Conservation (phyloP, 768 basidiomycete genomes). For the Gloeostereum incarnatum region DNA sequence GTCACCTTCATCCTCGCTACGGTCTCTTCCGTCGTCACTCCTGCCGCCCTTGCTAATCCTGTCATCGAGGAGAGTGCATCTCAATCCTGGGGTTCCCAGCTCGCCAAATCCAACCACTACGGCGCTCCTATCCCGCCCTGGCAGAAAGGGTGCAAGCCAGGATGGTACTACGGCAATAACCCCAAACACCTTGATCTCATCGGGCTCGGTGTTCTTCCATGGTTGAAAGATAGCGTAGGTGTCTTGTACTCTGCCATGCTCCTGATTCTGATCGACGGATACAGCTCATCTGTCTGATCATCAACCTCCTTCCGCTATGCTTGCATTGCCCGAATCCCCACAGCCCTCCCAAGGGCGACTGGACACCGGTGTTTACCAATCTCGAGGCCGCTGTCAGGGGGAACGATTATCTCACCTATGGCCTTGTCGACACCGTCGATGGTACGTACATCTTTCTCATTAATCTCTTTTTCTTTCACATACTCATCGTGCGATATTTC, state of each 20-base stretch:
- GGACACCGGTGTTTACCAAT: constrained; percentile 3
- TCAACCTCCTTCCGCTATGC: neutral
- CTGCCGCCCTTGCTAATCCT: constrained; percentile 1
- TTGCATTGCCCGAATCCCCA: constrained; percentile 1
- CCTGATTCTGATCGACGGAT: neutral
- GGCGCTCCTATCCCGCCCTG: constrained; percentile 6
- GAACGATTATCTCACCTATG: constrained; percentile 8
- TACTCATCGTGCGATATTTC: neutral
- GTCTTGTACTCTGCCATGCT: neutral
- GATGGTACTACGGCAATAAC: constrained; percentile 7
- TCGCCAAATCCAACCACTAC: constrained; percentile 2
- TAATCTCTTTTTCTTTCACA: neutral
- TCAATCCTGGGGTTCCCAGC: neutral
- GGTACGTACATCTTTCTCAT: constrained; percentile 3
- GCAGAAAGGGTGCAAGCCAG: constrained; percentile 1
- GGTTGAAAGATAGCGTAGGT: neutral
- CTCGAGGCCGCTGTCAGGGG: constrained; percentile 6
- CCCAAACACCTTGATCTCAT: neutral
- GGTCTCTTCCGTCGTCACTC: neutral
- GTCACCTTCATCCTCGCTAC: neutral
- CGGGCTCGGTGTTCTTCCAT: neutral
- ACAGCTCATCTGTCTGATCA: neutral
- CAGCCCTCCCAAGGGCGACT: neutral
- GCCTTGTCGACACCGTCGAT: constrained; percentile 8
- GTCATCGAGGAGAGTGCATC: neutral